Conservation (phyloP, 257 asterid species). For the Galeopsis tetrahit region DNA sequence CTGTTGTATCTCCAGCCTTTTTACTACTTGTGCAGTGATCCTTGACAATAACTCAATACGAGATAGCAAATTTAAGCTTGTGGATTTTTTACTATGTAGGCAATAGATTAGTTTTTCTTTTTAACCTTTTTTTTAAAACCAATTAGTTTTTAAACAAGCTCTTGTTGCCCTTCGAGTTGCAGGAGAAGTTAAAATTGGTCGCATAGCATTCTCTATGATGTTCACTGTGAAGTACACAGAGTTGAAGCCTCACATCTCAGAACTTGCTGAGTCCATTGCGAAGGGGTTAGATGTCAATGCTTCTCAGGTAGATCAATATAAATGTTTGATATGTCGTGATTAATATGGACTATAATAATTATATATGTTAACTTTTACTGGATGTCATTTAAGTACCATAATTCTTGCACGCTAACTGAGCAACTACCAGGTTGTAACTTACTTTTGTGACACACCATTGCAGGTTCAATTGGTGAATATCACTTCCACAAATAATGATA, state of each 20-base stretch:
- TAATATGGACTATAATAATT: slow-evolving; percentile 2
- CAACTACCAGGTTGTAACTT: slow-evolving; percentile 30
- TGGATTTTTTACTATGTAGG: background rate
- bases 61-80: slow-evolving; percentile 5
- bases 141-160: slow-evolving; percentile 26
- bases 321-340: slow-evolving; percentile 24
- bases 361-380: slow-evolving; percentile 20
- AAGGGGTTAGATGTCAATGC: slow-evolving; percentile 59
- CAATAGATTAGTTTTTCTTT: slow-evolving; percentile 17
- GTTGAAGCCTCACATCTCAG: slow-evolving; percentile 79
- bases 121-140: too few species aligned
- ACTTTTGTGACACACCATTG: slow-evolving; percentile 37
- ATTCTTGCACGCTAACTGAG: slow-evolving; percentile 28
- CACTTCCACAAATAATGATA: slow-evolving; percentile 61
- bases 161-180: slow-evolving; percentile 43
- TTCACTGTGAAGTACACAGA: slow-evolving; percentile 60
- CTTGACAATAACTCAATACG: background rate
- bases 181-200: slow-evolving; percentile 64
- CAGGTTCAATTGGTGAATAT: slow-evolving; percentile 76
- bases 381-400: slow-evolving; percentile 20
- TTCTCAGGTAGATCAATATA: slow-evolving; percentile 70
- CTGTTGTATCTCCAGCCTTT: slow-evolving; percentile 16
- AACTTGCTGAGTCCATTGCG: slow-evolving; percentile 63
- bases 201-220: slow-evolving; percentile 69
- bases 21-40: slow-evolving; percentile 8